A percentile compares a stretch with the other conserved stretches of the same genome.
These are phyloP conservation scores for Trypanosoma theileri DNA, from an alignment of 208 protist genomes.

Conservation along the genomic window DNA sequence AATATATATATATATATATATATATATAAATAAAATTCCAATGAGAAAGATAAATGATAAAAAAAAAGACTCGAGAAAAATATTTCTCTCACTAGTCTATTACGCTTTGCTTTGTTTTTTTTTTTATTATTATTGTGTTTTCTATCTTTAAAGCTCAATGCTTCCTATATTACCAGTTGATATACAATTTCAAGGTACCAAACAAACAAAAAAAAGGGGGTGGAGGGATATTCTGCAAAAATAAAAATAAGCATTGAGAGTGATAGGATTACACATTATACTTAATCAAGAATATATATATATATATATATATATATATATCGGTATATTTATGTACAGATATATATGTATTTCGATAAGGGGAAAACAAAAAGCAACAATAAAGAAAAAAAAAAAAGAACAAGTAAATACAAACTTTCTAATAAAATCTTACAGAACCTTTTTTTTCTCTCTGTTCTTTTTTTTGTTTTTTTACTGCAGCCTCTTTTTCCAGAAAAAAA, in stretches of 20 bases:
- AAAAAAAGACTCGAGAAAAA: too few relatives aligned
- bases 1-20: conserved; percentile 10
- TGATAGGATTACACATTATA: too few relatives aligned
- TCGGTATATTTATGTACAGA: too few relatives aligned
- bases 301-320: too few relatives aligned
- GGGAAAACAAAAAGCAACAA: neutral
- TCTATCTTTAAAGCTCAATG: neutral
- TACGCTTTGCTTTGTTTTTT: too few relatives aligned
- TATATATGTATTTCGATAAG: neutral
- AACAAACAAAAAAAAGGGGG: too few relatives aligned
- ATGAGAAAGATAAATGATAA: neutral
- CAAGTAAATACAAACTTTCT: neutral
- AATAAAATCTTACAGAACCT: neutral
- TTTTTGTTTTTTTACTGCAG: conserved; percentile 6
- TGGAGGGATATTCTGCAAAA: too few relatives aligned
- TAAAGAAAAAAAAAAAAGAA: conserved; percentile 5
- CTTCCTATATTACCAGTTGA: too few relatives aligned
- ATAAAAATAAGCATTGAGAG: too few relatives aligned
- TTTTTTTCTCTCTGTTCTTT: neutral
- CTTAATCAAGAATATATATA: too few relatives aligned
- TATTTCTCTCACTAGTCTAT: too few relatives aligned
- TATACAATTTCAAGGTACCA: too few relatives aligned
- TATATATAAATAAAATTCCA: neutral
- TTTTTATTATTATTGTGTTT: neutral
- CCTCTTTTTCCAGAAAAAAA: conserved; percentile 5